phyloP scores from a whole-genome alignment of 208 protist genomes.

The Trypanosoma mega region DNA sequence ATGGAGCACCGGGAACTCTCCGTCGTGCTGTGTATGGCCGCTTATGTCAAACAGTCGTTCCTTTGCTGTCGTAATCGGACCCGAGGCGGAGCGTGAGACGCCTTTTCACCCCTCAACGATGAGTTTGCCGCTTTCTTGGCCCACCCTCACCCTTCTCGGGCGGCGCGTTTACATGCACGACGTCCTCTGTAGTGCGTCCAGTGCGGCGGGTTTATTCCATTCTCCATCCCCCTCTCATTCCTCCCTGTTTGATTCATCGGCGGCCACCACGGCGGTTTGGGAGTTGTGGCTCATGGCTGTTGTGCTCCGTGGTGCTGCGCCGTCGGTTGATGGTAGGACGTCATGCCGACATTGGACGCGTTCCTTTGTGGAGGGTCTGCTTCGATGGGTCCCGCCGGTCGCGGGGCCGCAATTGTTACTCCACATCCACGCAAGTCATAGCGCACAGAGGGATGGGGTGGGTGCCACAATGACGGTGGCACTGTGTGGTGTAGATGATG shows the following conservation, averaged over 20 bases:
- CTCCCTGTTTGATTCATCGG: not conserved
- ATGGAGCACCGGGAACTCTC: no score
- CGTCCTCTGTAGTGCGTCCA: not conserved
- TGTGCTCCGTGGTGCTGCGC: not conserved
- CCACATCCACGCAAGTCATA: not conserved
- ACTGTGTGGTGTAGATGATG: conserved; percentile 9
- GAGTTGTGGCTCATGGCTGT: conserved; percentile 6
- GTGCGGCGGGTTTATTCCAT: not conserved
- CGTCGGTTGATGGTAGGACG: not conserved
- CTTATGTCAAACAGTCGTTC: no score
- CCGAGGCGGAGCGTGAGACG: no score
- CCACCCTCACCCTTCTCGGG: not conserved
- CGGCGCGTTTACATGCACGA: conserved; percentile 6
- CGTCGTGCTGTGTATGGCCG: no score
- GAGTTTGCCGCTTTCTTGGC: conserved; percentile 1
- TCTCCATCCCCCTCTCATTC: not conserved
- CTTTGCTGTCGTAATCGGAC: no score
- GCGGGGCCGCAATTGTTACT: conserved; percentile 9
- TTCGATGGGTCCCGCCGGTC: conserved; percentile 14
- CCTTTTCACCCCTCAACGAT: no score
- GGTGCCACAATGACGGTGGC: not conserved
- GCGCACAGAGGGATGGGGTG: not conserved
- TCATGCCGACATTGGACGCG: conserved; percentile 1
- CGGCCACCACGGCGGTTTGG: conserved; percentile 2
- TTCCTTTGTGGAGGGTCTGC: conserved; percentile 6